Base-by-base conservation (phyloP, 495 filamentous ascomycete genomes). In the Terfezia boudieri region DNA sequence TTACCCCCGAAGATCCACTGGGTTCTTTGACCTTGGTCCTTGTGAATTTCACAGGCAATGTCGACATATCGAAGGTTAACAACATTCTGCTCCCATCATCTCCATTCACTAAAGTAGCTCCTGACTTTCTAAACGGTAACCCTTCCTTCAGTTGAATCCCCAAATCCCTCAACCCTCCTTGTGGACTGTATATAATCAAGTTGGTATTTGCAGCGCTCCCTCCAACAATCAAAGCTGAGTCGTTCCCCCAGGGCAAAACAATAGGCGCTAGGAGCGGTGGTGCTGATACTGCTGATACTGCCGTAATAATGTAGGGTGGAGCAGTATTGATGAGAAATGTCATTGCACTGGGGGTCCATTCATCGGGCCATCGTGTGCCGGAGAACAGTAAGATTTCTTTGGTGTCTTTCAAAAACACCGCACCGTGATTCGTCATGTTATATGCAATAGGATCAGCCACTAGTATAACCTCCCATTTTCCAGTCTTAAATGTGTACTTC, bases 81-180 rank as follows among this genome's bases (percentile, higher is more conserved):
- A 96, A 70, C n/a, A 85, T 72, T 64, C 86, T 90, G 67, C 82
- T 86, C 5, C 79, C 84, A 62, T 93, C 83, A 43, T 79, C 75
- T 8, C 78, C 80, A 52, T 71, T 69, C 17, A 93, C 65, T 12
- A 95, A 65, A 7, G 53, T 60, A 37, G 52, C 62, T 3, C 59
- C 64, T 23, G 63, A 57, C 49, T 55, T 56, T 12, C 52, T 57
- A 35, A 16, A 22, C 8, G 74, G 61, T 9, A 89, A 58, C 12
- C 74, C 71, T 36, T 70, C 59, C n/a, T 71, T 69, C 41, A 94
- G 68, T 16, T 73, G 74, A 8, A 75, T 72, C 9, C 74, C 73
- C 8, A 85, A 76, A 49, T 77, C 68, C 9, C 62, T 59, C 89
- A 87, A 96, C 43, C 75, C 75, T 35, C 66, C 67, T 2, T 65